These are phyloP conservation scores for Neurospora discreta DNA, from an alignment of 495 filamentous ascomycete species.

Conservation along the genomic window DNA sequence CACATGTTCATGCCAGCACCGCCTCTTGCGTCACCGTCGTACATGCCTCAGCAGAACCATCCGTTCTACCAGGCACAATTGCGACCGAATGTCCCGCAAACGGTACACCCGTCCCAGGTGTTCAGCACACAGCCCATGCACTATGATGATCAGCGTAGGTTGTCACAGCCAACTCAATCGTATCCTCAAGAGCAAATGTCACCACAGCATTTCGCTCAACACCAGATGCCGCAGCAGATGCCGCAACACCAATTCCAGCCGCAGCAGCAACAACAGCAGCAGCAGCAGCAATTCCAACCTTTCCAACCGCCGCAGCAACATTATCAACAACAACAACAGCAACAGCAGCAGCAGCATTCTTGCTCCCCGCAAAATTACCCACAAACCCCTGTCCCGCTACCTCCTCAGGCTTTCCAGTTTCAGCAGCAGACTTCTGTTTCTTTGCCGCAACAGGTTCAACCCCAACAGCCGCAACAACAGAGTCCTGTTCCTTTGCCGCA, in stretches of 20 bases:
- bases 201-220: not conserved
- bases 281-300: not conserved
- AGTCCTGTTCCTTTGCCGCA: slow-evolving; percentile 2
- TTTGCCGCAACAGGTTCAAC: not conserved
- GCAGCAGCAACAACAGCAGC: not conserved
- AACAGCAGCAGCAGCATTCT: slow-evolving; percentile 3
- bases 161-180: not conserved
- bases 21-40: slow-evolving; percentile 2
- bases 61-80: slow-evolving; percentile 6
- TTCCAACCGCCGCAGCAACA: not conserved
- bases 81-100: not conserved
- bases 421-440: not conserved
- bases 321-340: not conserved
- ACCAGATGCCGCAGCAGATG: slow-evolving; percentile 2
- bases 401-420: not conserved
- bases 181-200: not conserved
- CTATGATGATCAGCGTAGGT: not conserved
- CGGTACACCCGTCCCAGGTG: not conserved
- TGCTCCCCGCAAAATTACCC: not conserved
- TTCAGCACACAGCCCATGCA: not conserved
- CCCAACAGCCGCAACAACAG: not conserved
- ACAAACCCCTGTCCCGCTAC: not conserved
- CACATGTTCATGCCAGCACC: slow-evolving; percentile 30
- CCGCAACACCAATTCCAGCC: slow-evolving; percentile 3
- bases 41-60: slow-evolving; percentile 2